A percentile compares a stretch with the other conserved stretches of the same genome.
phyloP scores from a whole-genome alignment of 768 basidiomycete species.

The Trametes cubensis region DNA sequence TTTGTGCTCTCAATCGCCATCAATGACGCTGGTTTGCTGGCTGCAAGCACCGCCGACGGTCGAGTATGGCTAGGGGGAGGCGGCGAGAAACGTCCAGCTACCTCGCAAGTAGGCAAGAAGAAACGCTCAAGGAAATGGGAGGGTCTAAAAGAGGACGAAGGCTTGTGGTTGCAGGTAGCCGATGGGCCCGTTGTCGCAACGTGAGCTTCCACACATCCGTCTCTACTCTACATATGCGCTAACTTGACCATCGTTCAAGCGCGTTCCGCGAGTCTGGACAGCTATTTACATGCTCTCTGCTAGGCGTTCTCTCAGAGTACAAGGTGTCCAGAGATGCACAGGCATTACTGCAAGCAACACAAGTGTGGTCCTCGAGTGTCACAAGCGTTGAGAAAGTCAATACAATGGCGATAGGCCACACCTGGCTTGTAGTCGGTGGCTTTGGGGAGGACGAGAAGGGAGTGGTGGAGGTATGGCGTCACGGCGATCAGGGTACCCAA shows the following conservation, averaged over 20 bases:
- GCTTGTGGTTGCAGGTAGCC: slow-evolving; percentile 53
- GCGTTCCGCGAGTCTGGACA: slow-evolving; percentile 50
- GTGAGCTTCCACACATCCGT: slow-evolving; percentile 43
- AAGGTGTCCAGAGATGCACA: slow-evolving; percentile 43
- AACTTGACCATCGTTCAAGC: slow-evolving; percentile 35
- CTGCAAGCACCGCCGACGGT: slow-evolving; percentile 78
- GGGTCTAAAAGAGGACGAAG: slow-evolving; percentile 56
- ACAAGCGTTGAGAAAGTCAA: slow-evolving; percentile 64
- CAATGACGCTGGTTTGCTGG: slow-evolving; percentile 60
- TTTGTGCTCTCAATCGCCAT: slow-evolving; percentile 70
- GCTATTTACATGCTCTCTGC: slow-evolving; percentile 60
- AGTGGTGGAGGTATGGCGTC: slow-evolving; percentile 60
- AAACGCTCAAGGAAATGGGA: slow-evolving; percentile 72
- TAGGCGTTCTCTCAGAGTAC: slow-evolving; percentile 59
- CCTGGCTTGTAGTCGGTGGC: slow-evolving; percentile 62
- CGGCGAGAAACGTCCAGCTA: slow-evolving; percentile 51
- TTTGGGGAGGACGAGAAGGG: slow-evolving; percentile 60
- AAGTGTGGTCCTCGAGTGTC: slow-evolving; percentile 51
- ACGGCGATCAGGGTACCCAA: background rate
- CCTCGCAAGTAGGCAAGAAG: slow-evolving; percentile 33
- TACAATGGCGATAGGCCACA: slow-evolving; percentile 51
- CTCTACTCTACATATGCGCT: background rate
- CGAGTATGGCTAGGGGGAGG: slow-evolving; percentile 69
- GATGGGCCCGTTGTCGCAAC: slow-evolving; percentile 75
- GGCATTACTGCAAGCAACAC: slow-evolving; percentile 44